Conservation (phyloP, 768 basidiomycete genomes). For the Tulasnella sp. region DNA sequence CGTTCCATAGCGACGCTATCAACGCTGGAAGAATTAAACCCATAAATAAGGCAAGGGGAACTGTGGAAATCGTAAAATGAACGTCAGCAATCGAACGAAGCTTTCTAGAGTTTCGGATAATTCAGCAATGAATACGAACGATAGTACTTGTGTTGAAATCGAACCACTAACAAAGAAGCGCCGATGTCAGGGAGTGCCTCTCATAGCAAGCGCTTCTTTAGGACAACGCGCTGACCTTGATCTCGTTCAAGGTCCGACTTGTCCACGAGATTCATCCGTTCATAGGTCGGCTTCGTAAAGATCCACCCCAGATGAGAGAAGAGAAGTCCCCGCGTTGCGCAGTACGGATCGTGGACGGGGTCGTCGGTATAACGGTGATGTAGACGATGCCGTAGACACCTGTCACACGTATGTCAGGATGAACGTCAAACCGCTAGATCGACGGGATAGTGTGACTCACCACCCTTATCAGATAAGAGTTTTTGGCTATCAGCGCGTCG, state of each 20-base stretch:
- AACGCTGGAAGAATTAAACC: slow-evolving; percentile 50
- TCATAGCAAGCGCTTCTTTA: too few species aligned
- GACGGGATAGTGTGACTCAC: neutral
- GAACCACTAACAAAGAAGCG: slow-evolving; percentile 45
- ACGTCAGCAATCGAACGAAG: too few species aligned
- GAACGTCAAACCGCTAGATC: neutral
- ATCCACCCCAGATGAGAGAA: slow-evolving; percentile 84
- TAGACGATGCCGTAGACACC: slow-evolving; percentile 62
- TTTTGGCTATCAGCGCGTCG: slow-evolving; percentile 24
- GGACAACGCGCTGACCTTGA: slow-evolving; percentile 47
- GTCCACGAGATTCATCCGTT: slow-evolving; percentile 52
- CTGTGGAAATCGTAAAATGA: slow-evolving; percentile 29
- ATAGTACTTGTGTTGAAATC: slow-evolving; percentile 61
- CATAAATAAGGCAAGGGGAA: slow-evolving; percentile 47
- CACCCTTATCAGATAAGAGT: slow-evolving; percentile 5
- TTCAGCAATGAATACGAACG: too few species aligned
- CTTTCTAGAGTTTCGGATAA: too few species aligned
- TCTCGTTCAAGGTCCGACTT: slow-evolving; percentile 57
- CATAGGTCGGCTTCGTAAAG: slow-evolving; percentile 58
- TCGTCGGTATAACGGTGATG: slow-evolving; percentile 72
- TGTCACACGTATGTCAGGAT: slow-evolving; percentile 20
- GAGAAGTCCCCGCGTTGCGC: slow-evolving; percentile 60
- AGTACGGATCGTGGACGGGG: slow-evolving; percentile 58
- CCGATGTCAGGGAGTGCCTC: neutral
- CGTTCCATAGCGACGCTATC: slow-evolving; percentile 49